A percentile compares a stretch with the other conserved stretches of the same genome.
Conservation (phyloP, 176 grass and related monocot genomes). For the Carex cristatella region DNA sequence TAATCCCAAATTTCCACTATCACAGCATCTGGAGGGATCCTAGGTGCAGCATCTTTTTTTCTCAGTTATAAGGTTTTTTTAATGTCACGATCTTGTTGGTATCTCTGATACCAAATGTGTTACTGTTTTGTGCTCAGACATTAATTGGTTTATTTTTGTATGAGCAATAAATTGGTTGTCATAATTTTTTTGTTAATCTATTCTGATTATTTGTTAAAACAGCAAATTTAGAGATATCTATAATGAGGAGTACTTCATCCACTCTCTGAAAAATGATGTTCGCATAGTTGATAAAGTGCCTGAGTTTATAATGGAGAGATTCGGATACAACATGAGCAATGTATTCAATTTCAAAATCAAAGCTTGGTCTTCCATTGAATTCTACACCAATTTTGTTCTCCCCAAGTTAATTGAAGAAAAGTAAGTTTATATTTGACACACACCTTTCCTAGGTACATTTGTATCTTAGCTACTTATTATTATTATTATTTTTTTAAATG, state of each 20-base stretch:
- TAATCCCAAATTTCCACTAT: constrained; percentile 95
- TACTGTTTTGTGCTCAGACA: neutral
- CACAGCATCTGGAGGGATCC: constrained; percentile 99
- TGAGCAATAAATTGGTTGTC: neutral
- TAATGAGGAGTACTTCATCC: constrained; percentile 73
- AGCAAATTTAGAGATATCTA: constrained; percentile 99
- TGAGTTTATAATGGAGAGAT: constrained; percentile 86
- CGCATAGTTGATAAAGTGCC: constrained; percentile 79
- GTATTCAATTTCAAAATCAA: constrained; percentile 98
- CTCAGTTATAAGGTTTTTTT: neutral
- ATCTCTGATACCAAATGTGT: neutral
- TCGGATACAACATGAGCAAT: constrained; percentile 91
- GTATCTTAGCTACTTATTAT: neutral
- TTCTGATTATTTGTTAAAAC: constrained; percentile 26
- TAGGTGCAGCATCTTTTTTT: constrained; percentile 38
- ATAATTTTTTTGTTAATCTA: neutral
- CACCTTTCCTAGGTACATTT: neutral
- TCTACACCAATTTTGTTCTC: constrained; percentile 78
- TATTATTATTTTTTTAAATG: too few species aligned
- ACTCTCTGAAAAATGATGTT: constrained; percentile 79
- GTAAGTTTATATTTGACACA: constrained; percentile 37
- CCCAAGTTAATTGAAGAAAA: constrained; percentile 90
- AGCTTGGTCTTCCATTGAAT: constrained; percentile 82
- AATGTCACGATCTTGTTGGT: neutral
- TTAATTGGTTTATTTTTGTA: constrained; percentile 1